These are phyloP conservation scores for Floccularia luteovirens DNA, from an alignment of 768 basidiomycete genomes.

Conservation along the genomic window DNA sequence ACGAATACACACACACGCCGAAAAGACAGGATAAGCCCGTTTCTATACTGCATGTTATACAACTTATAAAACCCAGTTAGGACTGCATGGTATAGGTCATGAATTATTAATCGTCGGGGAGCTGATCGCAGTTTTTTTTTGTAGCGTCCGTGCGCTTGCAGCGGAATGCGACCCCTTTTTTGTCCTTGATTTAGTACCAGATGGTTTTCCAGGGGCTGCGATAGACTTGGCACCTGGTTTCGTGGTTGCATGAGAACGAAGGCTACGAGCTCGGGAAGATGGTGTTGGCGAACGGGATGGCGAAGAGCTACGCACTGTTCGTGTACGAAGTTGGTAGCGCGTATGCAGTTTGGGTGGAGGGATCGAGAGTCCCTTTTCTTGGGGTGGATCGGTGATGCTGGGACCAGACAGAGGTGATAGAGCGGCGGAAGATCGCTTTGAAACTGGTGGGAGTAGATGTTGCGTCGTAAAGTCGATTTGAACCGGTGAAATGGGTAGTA, in stretches of 20 bases:
- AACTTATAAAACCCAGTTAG: too few species aligned
- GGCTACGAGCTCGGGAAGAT: slow-evolving; percentile 2
- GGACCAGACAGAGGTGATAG: neutral
- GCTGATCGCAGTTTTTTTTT: too few species aligned
- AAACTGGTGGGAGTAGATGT: neutral
- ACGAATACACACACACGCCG: too few species aligned
- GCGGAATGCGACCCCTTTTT: slow-evolving; percentile 8
- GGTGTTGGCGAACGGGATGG: slow-evolving; percentile 12
- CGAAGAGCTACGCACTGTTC: slow-evolving; percentile 11
- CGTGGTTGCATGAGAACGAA: neutral
- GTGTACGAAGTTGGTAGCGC: slow-evolving; percentile 27
- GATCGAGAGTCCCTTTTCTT: neutral
- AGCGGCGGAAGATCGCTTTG: neutral
- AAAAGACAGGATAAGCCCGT: too few species aligned
- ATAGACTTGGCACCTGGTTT: slow-evolving; percentile 3
- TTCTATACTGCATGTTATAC: too few species aligned
- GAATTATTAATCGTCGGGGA: too few species aligned
- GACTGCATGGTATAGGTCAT: too few species aligned
- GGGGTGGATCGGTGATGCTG: neutral
- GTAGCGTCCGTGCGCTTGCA: slow-evolving; percentile 6
- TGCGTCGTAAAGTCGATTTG: too few species aligned
- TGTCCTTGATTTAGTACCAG: slow-evolving; percentile 13
- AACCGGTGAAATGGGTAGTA: neutral
- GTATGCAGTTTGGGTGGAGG: slow-evolving; percentile 1
- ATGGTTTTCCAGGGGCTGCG: slow-evolving; percentile 12